Conservation (phyloP, 2,329 filamentous ascomycete genomes). For the Tolypocladium ovalisporum region DNA sequence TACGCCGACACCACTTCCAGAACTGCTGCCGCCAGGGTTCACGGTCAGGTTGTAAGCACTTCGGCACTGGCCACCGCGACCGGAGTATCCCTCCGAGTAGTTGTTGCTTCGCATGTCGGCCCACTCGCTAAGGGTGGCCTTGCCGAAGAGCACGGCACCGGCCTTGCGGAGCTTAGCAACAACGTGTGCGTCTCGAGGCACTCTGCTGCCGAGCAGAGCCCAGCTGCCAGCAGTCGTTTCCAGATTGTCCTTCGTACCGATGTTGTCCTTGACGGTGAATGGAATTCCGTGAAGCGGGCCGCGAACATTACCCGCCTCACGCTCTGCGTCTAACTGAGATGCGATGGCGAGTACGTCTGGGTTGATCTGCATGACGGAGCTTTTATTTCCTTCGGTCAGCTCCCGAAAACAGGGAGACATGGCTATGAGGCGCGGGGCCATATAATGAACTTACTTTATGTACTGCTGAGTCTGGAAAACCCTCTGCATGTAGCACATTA, state of each 20-base stretch:
- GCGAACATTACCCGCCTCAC: slow-evolving; percentile 42
- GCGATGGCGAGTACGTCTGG: slow-evolving; percentile 57
- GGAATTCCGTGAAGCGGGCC: slow-evolving; percentile 66
- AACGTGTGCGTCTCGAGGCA: slow-evolving; percentile 58
- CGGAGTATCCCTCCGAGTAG: slow-evolving; percentile 59
- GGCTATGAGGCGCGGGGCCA: not conserved
- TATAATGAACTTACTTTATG: slow-evolving; percentile 38
- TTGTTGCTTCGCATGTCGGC: slow-evolving; percentile 58
- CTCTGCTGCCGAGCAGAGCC: slow-evolving; percentile 53
- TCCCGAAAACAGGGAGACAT: not conserved
- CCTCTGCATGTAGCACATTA: slow-evolving; percentile 51
- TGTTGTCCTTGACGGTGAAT: slow-evolving; percentile 65
- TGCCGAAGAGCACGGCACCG: slow-evolving; percentile 60
- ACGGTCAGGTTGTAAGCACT: slow-evolving; percentile 59
- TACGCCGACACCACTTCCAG: slow-evolving; percentile 55
- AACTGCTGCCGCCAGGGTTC: slow-evolving; percentile 58
- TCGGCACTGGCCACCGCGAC: slow-evolving; percentile 51
- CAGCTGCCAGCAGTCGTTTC: slow-evolving; percentile 64
- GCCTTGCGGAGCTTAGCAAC: slow-evolving; percentile 50
- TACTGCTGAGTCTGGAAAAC: slow-evolving; percentile 53
- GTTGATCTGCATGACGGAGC: slow-evolving; percentile 54
- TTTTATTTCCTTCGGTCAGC: slow-evolving; percentile 12
- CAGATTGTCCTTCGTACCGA: slow-evolving; percentile 57
- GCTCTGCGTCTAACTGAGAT: slow-evolving; percentile 46
- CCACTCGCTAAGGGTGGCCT: slow-evolving; percentile 64